phyloP scores from a whole-genome alignment of 345 rosid genomes.

The Raphanus raphanistrum region DNA sequence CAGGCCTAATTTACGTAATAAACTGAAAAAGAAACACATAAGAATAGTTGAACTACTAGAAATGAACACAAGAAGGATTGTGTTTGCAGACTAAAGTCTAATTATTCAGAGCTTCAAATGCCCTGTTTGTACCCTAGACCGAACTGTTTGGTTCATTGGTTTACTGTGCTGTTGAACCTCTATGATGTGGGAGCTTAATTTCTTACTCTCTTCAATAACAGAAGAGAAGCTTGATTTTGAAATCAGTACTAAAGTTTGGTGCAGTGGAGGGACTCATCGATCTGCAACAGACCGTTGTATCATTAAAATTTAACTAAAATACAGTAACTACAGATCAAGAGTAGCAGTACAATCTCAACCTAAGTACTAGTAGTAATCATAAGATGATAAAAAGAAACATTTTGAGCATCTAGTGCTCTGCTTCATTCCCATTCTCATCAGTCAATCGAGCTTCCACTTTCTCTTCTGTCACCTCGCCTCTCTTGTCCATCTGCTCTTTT shows the following conservation, averaged over 20 bases:
- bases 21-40: not conserved
- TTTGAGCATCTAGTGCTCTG: conserved; percentile 36
- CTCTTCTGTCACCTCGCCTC: conserved; percentile 37
- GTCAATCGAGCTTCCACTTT: conserved; percentile 25
- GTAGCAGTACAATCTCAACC: conserved; percentile 21
- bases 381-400: conserved; percentile 10
- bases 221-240: conserved; percentile 4
- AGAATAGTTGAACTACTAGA: not conserved
- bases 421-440: conserved; percentile 34
- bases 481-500: conserved; percentile 40
- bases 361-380: conserved; percentile 5
- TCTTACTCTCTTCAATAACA: not conserved
- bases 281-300: not conserved
- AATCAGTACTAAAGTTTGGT: not conserved
- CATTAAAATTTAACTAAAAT: conserved; percentile 4
- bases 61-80: not conserved
- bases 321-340: conserved; percentile 15
- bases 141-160: not conserved
- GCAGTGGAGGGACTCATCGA: not conserved
- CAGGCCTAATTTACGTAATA: not conserved
- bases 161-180: not conserved
- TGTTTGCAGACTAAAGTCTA: not conserved
- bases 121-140: not conserved
- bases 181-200: not conserved
- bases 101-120: not conserved